Conservation (phyloP, 208 protist species). For the Leishmania gerbilli region DNA sequence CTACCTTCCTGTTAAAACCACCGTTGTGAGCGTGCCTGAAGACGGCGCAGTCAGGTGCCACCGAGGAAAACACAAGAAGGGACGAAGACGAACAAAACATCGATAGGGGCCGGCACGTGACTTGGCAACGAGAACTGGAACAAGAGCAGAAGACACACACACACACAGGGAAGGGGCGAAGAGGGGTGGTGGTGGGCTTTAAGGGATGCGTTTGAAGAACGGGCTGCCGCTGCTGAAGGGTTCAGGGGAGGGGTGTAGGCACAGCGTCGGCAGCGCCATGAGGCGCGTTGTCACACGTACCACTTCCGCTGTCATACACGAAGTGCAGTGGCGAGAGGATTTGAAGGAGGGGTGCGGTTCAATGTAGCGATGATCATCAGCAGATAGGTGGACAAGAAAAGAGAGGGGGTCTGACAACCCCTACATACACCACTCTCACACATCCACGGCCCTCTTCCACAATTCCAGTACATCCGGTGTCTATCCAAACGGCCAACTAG, state of each 20-base stretch:
- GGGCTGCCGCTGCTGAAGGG: neutral
- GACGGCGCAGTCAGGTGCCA: neutral
- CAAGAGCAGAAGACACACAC: neutral
- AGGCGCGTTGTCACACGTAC: neutral
- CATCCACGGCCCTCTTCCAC: neutral
- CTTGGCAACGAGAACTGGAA: neutral
- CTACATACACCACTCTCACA: neutral
- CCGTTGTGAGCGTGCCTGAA: neutral
- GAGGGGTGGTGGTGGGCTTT: neutral
- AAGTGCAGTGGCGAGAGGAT: neutral
- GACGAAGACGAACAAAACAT: neutral
- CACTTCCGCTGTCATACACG: neutral
- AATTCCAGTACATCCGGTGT: neutral
- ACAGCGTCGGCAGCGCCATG: neutral
- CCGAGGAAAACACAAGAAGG: neutral
- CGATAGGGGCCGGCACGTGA: neutral
- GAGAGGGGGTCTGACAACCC: neutral
- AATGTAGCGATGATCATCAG: neutral
- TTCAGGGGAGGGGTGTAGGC: neutral
- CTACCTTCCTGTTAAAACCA: neutral
- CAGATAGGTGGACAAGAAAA: neutral
- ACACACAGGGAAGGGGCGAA: neutral
- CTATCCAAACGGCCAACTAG: neutral
- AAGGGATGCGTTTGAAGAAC: neutral
- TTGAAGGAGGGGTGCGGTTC: neutral